These are phyloP conservation scores for Sordariomycetes sp. DNA, from an alignment of 2,329 filamentous ascomycete genomes.

Conservation along the genomic window DNA sequence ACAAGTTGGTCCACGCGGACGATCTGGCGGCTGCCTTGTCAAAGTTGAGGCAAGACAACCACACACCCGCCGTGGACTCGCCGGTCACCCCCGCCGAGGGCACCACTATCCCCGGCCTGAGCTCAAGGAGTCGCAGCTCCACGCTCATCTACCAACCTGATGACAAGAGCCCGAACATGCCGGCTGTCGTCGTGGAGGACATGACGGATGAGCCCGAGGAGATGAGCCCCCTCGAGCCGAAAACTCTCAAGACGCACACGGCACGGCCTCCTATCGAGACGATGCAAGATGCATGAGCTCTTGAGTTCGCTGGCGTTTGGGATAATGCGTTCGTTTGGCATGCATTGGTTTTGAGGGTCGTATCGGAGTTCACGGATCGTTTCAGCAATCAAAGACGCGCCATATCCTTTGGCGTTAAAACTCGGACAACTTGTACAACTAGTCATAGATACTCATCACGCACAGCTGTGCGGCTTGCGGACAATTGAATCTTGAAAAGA, in stretches of 20 bases:
- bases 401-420: too few relatives aligned
- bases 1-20: constrained; percentile 60
- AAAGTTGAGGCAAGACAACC: constrained; percentile 34
- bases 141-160: constrained; percentile 58
- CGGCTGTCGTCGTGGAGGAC: constrained; percentile 59
- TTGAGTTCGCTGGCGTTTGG: too few relatives aligned
- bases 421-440: too few relatives aligned
- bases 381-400: too few relatives aligned
- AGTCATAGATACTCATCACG: too few relatives aligned
- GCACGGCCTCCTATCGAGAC: constrained; percentile 56
- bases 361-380: too few relatives aligned
- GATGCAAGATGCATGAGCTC: constrained; percentile 34
- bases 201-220: constrained; percentile 48
- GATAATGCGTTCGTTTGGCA: too few relatives aligned
- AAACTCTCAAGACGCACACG: constrained; percentile 43
- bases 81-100: constrained; percentile 18
- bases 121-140: constrained; percentile 48
- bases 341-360: too few relatives aligned
- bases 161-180: constrained; percentile 45
- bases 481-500: too few relatives aligned
- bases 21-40: constrained; percentile 59
- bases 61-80: constrained; percentile 25
- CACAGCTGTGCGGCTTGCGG: too few relatives aligned
- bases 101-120: constrained; percentile 12
- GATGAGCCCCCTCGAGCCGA: constrained; percentile 31